phyloP scores from a whole-genome alignment of 768 basidiomycete genomes.

The Phlegmacium glaucopus region DNA sequence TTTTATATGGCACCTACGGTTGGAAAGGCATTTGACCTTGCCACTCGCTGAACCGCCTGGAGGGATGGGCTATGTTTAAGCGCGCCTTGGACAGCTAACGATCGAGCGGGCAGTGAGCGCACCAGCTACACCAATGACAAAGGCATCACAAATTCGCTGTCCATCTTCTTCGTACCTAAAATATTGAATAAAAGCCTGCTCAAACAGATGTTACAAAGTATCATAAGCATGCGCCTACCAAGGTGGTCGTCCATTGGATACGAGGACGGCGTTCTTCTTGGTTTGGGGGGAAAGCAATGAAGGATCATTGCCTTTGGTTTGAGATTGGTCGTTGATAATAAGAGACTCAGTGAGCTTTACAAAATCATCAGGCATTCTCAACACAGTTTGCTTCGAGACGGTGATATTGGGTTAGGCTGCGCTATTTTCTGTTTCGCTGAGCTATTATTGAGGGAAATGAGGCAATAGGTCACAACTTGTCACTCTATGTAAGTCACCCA shows the following conservation, averaged over 20 bases:
- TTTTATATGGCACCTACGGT: background rate
- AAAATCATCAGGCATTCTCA: slow-evolving; percentile 20
- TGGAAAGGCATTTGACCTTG: slow-evolving; percentile 49
- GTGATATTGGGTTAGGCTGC: background rate
- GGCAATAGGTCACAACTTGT: no score
- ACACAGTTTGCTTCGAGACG: background rate
- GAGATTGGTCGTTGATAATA: background rate
- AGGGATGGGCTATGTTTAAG: slow-evolving; percentile 4
- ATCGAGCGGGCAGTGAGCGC: slow-evolving; percentile 13
- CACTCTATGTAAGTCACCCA: no score
- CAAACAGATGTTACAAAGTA: slow-evolving; percentile 2
- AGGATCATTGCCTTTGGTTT: slow-evolving; percentile 9
- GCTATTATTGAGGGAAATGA: no score
- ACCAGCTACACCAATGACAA: slow-evolving; percentile 86
- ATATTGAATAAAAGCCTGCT: background rate
- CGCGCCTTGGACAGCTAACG: background rate
- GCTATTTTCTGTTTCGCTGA: no score
- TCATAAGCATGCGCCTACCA: slow-evolving; percentile 45
- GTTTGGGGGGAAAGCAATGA: slow-evolving; percentile 32
- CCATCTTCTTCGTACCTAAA: slow-evolving; percentile 79
- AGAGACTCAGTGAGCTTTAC: slow-evolving; percentile 11
- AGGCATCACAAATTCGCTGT: slow-evolving; percentile 64
- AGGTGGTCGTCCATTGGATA: slow-evolving; percentile 82
- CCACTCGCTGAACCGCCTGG: slow-evolving; percentile 84
- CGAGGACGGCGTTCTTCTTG: slow-evolving; percentile 74